These are phyloP conservation scores for Ustanciosporium gigantosporum DNA, from an alignment of 1,284 basidiomycete species.

Conservation along the genomic window DNA sequence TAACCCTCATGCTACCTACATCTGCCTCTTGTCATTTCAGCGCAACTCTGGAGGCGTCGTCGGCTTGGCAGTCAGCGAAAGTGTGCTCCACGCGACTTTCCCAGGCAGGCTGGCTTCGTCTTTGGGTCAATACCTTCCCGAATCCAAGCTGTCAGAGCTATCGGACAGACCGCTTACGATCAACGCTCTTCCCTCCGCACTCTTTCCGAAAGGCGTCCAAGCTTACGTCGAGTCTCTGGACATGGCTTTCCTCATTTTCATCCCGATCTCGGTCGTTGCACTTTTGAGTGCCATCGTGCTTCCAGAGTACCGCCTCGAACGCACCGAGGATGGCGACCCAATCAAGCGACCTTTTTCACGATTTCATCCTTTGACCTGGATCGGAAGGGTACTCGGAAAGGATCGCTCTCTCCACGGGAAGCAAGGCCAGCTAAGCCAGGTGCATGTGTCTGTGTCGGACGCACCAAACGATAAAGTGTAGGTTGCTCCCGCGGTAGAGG, in stretches of 20 bases:
- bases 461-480: too few relatives aligned
- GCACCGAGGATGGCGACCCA: slow-evolving; percentile 4
- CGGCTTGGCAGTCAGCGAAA: slow-evolving; percentile 1
- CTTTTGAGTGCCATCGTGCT: slow-evolving; percentile 2
- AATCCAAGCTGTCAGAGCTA: neutral
- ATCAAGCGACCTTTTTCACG: too few relatives aligned
- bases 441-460: too few relatives aligned
- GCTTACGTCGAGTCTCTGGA: slow-evolving; percentile 5
- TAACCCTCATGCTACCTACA: too few relatives aligned
- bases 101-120: neutral
- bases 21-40: neutral
- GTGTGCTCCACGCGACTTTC: slow-evolving; percentile 3
- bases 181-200: neutral
- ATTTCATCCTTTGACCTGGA: too few relatives aligned
- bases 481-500: too few relatives aligned
- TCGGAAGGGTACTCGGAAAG: too few relatives aligned
- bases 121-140: neutral
- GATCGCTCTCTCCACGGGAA: too few relatives aligned
- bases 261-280: slow-evolving; percentile 7
- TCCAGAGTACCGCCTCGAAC: slow-evolving; percentile 9
- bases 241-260: slow-evolving; percentile 5
- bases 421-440: too few relatives aligned
- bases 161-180: slow-evolving; percentile 3
- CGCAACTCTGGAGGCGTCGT: slow-evolving; percentile 12
- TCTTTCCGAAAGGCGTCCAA: neutral